phyloP scores from a whole-genome alignment of 768 basidiomycete genomes.

The Auricularia sp. region DNA sequence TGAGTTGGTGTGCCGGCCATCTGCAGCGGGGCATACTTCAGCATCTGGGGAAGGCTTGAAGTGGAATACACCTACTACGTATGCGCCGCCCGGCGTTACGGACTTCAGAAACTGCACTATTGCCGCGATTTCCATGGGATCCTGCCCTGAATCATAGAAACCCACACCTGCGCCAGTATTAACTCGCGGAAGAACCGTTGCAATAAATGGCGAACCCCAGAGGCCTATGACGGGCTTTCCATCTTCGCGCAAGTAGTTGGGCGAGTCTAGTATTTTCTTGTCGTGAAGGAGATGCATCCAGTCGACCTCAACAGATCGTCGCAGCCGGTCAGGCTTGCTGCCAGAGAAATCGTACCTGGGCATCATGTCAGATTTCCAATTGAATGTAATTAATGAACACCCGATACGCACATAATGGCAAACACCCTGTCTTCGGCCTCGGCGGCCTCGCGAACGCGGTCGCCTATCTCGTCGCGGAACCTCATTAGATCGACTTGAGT shows the following conservation, averaged over 20 bases:
- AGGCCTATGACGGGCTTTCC: constrained; percentile 62
- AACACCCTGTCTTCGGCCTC: constrained; percentile 74
- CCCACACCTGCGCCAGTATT: constrained; percentile 49
- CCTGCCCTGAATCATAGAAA: constrained; percentile 49
- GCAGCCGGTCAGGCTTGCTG: constrained; percentile 62
- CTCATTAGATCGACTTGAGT: constrained; percentile 48
- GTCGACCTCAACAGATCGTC: constrained; percentile 55
- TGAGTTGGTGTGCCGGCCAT: constrained; percentile 60
- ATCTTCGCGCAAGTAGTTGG: constrained; percentile 61
- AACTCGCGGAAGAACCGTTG: background rate
- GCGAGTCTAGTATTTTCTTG: constrained; percentile 55
- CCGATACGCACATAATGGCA: constrained; percentile 61
- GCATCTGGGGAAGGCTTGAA: background rate
- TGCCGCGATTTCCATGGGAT: constrained; percentile 46
- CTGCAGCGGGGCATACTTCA: background rate
- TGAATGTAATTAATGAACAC: background rate
- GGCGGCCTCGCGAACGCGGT: constrained; percentile 63
- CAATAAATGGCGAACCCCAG: constrained; percentile 42
- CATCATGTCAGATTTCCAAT: background rate
- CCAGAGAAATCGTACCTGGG: constrained; percentile 77
- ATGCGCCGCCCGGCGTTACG: constrained; percentile 62
- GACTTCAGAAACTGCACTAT: constrained; percentile 49
- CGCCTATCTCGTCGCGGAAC: constrained; percentile 64
- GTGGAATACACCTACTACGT: constrained; percentile 30
- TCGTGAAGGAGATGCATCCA: constrained; percentile 61